These are phyloP conservation scores for Vitis hybrid DNA, from an alignment of 177 flowering plant genomes.

Conservation along the genomic window DNA sequence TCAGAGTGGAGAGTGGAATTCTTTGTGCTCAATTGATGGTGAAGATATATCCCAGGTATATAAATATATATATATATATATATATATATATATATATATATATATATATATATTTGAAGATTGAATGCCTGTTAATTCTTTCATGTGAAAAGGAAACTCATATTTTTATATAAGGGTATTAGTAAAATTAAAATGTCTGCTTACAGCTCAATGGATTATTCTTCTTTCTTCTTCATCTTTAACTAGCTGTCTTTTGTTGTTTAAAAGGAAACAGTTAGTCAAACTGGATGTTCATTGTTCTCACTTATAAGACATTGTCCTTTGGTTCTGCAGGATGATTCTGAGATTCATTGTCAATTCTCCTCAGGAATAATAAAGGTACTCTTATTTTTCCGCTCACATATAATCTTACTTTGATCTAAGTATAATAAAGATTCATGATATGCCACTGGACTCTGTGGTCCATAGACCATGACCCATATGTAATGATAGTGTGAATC, in stretches of 20 bases:
- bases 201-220: background rate
- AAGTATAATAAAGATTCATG: background rate
- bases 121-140: too few species aligned
- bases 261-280: background rate
- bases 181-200: too few species aligned
- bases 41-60: slow-evolving; percentile 50
- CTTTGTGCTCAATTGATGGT: slow-evolving; percentile 18
- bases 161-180: too few species aligned
- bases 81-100: slow-evolving; percentile 9
- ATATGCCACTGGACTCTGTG: background rate
- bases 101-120: slow-evolving; percentile 8
- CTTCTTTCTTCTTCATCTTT: slow-evolving; percentile 4
- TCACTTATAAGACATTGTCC: slow-evolving; percentile 6
- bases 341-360: slow-evolving; percentile 49
- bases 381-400: slow-evolving; percentile 6
- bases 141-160: too few species aligned
- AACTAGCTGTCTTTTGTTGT: background rate
- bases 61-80: too few species aligned
- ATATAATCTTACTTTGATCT: background rate
- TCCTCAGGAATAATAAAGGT: slow-evolving; percentile 78
- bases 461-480: slow-evolving; percentile 5
- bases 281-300: background rate
- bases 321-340: slow-evolving; percentile 42
- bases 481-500: slow-evolving; percentile 13
- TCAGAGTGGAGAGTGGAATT: slow-evolving; percentile 26